Base-by-base conservation (phyloP, 768 basidiomycete genomes). In the Pleurotus ostreatus region DNA sequence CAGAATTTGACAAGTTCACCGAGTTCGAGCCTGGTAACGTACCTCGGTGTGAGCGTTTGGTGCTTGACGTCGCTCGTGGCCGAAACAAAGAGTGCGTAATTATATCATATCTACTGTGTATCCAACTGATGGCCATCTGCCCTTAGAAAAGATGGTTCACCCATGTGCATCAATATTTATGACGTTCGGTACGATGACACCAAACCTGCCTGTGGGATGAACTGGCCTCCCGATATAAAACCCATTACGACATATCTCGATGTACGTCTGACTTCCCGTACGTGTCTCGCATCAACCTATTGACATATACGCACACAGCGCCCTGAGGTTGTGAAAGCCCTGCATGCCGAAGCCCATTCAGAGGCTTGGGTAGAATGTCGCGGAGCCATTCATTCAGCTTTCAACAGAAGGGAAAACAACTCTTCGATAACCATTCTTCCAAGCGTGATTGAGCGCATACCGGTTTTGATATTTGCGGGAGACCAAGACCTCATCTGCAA, bases 401-500 rank as follows among this genome's bases (percentile, higher is more conserved):
- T 99, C 65, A 71, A 73, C 37, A 74, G 82, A 55, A 67, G 64
- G 20, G 66, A 73, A 7, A 83, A 86, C 2, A 76, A 84, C 13
- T 88, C 96, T 1, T 78, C 91, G 0, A 81, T 95, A 57, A 80
- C 79, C 0, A 74, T 97, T 44, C 67, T 99, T 1, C 96, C 97
- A 0, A 73, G 75, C 5, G 76, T 99, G 2, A 77, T 98, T 26
- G 84, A 86, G 60, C 79, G 79, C 59, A 86, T 98, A 16, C 87
- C 88, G 1, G 80, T 98, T n/a, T 67, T 99, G 60, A 77, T 99
- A 46, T 99, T 97, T 63, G 93, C 85, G 0, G 97, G 97, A 5
- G 94, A 97, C 68, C 91, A 98, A 69, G 97, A 98, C 68, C 74
- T 94, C 43, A 97, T 99, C 59, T 98, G 97, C 75, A 98, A 98